These are phyloP conservation scores for Stipa capillata DNA, from an alignment of 176 grass and related monocot species.

Conservation along the genomic window DNA sequence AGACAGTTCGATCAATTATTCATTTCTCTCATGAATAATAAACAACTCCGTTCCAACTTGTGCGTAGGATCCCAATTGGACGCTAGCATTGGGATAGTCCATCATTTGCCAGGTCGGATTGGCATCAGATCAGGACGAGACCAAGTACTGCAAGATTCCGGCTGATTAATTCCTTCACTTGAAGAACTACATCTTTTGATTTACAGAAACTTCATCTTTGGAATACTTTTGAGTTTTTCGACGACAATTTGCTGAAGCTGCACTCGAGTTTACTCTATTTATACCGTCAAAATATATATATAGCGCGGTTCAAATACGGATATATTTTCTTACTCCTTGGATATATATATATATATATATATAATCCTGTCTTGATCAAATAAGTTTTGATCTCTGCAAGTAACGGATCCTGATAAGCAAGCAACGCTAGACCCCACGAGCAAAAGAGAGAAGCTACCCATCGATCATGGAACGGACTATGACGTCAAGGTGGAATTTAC, in stretches of 20 bases:
- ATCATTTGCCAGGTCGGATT: background rate
- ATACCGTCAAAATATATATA: too few relatives aligned
- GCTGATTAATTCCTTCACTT: background rate
- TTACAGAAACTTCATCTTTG: background rate
- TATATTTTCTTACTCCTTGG: too few relatives aligned
- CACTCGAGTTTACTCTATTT: too few relatives aligned
- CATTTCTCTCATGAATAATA: background rate
- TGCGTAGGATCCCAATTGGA: too few relatives aligned
- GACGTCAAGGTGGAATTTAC: background rate
- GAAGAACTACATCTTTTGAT: too few relatives aligned
- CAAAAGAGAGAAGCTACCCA: background rate
- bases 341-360: too few relatives aligned
- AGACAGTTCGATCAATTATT: background rate
- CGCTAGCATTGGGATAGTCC: background rate
- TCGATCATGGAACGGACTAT: background rate
- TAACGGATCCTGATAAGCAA: background rate
- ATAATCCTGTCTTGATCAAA: background rate
- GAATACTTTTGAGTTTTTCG: background rate
- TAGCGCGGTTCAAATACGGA: too few relatives aligned
- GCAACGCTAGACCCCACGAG: background rate
- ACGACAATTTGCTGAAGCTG: too few relatives aligned
- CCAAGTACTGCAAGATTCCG: background rate
- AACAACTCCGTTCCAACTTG: background rate
- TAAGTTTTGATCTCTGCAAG: background rate
- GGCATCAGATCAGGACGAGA: background rate